Base-by-base conservation (phyloP, 2,329 filamentous ascomycete species). In the Clonostachys rosea region DNA sequence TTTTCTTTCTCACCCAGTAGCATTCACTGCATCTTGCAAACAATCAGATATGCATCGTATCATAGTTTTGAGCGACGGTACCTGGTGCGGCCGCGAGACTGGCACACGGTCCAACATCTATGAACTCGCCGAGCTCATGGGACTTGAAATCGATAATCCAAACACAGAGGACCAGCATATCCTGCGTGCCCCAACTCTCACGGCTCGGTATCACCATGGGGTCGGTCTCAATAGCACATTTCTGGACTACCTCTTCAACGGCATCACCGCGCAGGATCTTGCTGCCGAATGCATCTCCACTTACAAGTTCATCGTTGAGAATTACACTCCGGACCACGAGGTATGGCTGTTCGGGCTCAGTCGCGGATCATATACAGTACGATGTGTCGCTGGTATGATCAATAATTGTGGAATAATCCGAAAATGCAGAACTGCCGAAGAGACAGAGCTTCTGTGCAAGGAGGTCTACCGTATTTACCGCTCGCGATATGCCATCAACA, bases 341-440 rank as follows among this genome's bases (percentile, higher is more conserved):
- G 39, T 60, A 2, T 59, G 56, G 56, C 50, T 60, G 50, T 59
- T 61, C 34, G 58, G 59, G n/a, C 24, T 56, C 14, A 59, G 56
- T 6, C 49, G 58, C n/a, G 59, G 59, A 13, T 51, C 59, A 4
- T 60, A 52, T 37, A 51, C 55, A 10, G 54, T 56, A 5, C 52
- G 59, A 1, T 56, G 45, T 6, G 55, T 61, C 0, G 58, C 54
- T 2, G 57, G 58, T 2, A 54, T 60, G 56, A 60, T 61, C 42
- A 61, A 61, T 53, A 61, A 60, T 47, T 61, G 56, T 47, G 59
- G 59, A 37, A 56, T 61, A 13, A 36, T 58, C 43, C 52, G 53
- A 4, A 49, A 45, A 4, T 37, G 48, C 9, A 50, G 37, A 11
- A 48, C 52, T 16, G 14, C 14, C 36, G 14, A 8, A n/a, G 14